phyloP scores from a whole-genome alignment of 805 yeast species.

The Candida silvicultrix region DNA sequence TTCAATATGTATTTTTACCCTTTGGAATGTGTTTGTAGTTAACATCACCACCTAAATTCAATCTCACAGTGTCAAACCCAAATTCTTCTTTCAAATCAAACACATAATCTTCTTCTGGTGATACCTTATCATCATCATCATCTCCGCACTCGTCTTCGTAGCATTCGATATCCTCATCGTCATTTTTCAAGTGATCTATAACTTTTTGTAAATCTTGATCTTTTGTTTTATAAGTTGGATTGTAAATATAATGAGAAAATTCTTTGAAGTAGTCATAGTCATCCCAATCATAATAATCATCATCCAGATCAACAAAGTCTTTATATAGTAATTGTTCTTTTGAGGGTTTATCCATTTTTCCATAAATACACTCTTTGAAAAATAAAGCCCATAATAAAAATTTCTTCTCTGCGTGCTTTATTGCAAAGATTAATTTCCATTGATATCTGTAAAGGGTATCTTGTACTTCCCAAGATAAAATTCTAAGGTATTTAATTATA shows the following conservation, averaged over 20 bases:
- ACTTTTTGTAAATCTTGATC: conserved; percentile 5
- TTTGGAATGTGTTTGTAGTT: neutral
- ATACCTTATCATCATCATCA: neutral
- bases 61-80: conserved; percentile 15
- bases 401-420: conserved; percentile 8
- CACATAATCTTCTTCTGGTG: conserved; percentile 1
- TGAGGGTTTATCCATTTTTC: conserved; percentile 9
- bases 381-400: conserved; percentile 9
- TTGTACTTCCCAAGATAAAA: conserved; percentile 15
- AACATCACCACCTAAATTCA: conserved; percentile 3
- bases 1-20: neutral
- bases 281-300: conserved; percentile 9
- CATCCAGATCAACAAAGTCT: conserved; percentile 7
- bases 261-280: conserved; percentile 15
- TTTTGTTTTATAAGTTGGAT: conserved; percentile 2
- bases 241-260: conserved; percentile 9
- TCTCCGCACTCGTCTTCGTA: conserved; percentile 2
- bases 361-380: conserved; percentile 11
- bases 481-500: conserved; percentile 11
- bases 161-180: neutral
- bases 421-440: conserved; percentile 15
- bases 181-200: neutral
- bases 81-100: conserved; percentile 17
- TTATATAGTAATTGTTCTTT: conserved; percentile 4
- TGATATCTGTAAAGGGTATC: conserved; percentile 16